Conservation (phyloP, 441 rosid genomes). For the Rhodomyrtus psidioides region DNA sequence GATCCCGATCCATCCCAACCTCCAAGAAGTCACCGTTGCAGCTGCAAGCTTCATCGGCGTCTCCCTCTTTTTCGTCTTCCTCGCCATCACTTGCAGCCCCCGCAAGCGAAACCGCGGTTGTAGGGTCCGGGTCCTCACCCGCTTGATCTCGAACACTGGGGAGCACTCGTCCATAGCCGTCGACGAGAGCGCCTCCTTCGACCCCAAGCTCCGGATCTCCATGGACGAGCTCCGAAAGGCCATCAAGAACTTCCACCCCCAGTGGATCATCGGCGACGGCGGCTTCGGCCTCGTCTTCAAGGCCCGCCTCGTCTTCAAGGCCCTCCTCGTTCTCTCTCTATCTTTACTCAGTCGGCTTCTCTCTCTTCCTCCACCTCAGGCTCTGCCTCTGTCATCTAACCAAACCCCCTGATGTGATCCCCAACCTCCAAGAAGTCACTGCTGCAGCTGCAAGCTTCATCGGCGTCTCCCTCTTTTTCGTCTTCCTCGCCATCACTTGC, state of each 20-base stretch:
- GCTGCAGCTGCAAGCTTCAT: constrained; percentile 29
- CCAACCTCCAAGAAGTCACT: not conserved
- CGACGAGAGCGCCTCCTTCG: constrained; percentile 46
- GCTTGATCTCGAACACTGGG: constrained; percentile 2
- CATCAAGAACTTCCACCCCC: constrained; percentile 61
- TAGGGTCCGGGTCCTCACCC: constrained; percentile 2
- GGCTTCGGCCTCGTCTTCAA: constrained; percentile 79
- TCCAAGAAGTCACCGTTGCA: constrained; percentile 21
- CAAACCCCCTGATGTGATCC: not conserved
- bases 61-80: constrained; percentile 17
- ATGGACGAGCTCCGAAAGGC: constrained; percentile 59
- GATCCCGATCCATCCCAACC: no score
- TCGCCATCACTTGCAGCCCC: constrained; percentile 18
- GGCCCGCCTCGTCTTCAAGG: constrained; percentile 48
- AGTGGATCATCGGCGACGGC: constrained; percentile 75
- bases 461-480: constrained; percentile 19
- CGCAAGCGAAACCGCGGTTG: not conserved
- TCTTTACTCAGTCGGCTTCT: not conserved
- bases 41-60: constrained; percentile 23
- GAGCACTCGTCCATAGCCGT: constrained; percentile 8
- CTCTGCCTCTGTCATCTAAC: not conserved
- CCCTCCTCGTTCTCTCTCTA: no score
- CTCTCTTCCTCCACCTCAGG: constrained; percentile 2
- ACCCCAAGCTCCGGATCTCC: constrained; percentile 50
- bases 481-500: constrained; percentile 22